Evolutionary conservation across 306 rosid species (phyloP), one percentile per base, ranked within the genome.

Genomic region (Potentilla sterilis): DNA sequence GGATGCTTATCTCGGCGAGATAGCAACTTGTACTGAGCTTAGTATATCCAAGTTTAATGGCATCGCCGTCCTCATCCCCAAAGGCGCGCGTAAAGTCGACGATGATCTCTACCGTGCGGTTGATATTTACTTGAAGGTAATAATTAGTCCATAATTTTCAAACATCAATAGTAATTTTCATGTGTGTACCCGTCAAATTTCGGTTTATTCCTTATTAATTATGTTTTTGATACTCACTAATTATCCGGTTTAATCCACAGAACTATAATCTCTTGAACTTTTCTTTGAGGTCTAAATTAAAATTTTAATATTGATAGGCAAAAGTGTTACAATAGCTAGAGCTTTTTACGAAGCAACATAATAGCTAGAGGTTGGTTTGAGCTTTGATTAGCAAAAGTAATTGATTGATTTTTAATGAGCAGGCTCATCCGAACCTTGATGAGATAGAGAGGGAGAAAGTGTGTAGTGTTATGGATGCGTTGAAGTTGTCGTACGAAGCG

Each of bases 381-480:
- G 61, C 10, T n/a, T 19, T 52, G 59, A 52, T 55, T 19, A 55
- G 0, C 61, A n/a, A 21, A 21, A 9, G 8, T 12, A 14, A 5
- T 8, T 5, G 1, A 4, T 9, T 35, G 6, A 34, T 28, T 68
- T 11, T 22, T 69, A 24, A 24, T 69, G 4, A 35, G 61, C 86
- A 94, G 98, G 87, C 90, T 43, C 98, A 91, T 59, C 89, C 93
- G 4, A 79, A 92, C 46, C 85, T 90, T 43, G 98, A 94, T 48
- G 98, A 94, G 78, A 82, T 92, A 57, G 96, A 92, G 77, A 83
- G 88, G 67, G 98, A 94, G 81, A 94, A 91, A 68, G 97, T 82
- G 28, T 94, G 98, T 77, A 90, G 97, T 22, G 96, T 88, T 69
- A 87, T 94, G 96, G 93, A 94, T 51, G 80, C 97, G 0, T 73